These are phyloP conservation scores for Rubia balearica DNA, from an alignment of 305 asterid genomes.

Conservation along the genomic window DNA sequence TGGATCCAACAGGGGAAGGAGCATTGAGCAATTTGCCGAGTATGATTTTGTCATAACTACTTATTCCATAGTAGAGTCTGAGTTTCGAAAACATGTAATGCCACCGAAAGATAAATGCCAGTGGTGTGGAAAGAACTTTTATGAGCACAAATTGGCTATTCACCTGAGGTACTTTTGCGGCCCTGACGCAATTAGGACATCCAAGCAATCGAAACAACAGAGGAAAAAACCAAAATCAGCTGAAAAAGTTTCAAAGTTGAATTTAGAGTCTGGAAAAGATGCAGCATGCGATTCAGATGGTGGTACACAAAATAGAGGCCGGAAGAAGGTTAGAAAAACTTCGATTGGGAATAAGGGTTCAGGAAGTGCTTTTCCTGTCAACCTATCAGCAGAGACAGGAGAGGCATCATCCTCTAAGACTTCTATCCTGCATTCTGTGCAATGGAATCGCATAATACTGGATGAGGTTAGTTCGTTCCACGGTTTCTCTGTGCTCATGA, in stretches of 20 bases:
- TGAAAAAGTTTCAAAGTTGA: slow-evolving; percentile 21
- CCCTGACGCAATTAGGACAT: slow-evolving; percentile 66
- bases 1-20: slow-evolving; percentile 64
- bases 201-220: slow-evolving; percentile 78
- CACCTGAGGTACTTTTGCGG: slow-evolving; percentile 80
- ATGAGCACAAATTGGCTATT: slow-evolving; percentile 45
- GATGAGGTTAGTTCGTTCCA: slow-evolving; percentile 59
- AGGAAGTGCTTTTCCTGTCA: slow-evolving; percentile 27
- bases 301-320: slow-evolving; percentile 23
- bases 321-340: slow-evolving; percentile 24
- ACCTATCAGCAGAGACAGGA: slow-evolving; percentile 27
- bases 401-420: slow-evolving; percentile 28
- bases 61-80: slow-evolving; percentile 78
- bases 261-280: slow-evolving; percentile 23
- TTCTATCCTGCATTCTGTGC: slow-evolving; percentile 67
- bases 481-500: not conserved
- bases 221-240: slow-evolving; percentile 33
- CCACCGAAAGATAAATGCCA: slow-evolving; percentile 74
- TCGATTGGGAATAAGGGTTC: slow-evolving; percentile 25
- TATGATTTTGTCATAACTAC: slow-evolving; percentile 89
- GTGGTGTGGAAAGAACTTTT: slow-evolving; percentile 61
- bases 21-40: slow-evolving; percentile 47
- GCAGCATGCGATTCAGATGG: slow-evolving; percentile 24
- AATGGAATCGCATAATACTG: slow-evolving; percentile 78
- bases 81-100: slow-evolving; percentile 70